A percentile compares a stretch with the other conserved stretches of the same genome.
These are phyloP conservation scores for Blastomyces gilchristii DNA, from an alignment of 2,329 filamentous ascomycete genomes.

Conservation along the genomic window DNA sequence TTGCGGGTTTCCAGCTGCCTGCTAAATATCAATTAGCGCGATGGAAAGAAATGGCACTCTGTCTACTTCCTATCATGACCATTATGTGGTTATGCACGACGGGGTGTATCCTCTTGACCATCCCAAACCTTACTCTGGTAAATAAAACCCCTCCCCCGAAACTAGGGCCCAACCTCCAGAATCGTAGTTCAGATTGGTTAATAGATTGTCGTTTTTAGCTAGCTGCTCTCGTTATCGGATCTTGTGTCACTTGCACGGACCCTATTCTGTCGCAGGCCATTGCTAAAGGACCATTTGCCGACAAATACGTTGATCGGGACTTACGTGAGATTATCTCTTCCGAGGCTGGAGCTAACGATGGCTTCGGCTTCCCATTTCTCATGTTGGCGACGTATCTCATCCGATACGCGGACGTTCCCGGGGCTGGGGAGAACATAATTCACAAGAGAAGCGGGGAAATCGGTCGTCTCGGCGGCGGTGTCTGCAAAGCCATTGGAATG, in stretches of 20 bases:
- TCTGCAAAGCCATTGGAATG: slow-evolving; percentile 43
- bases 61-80: slow-evolving; percentile 51
- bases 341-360: slow-evolving; percentile 53
- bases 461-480: slow-evolving; percentile 44
- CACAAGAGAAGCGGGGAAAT: slow-evolving; percentile 27
- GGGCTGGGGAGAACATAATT: slow-evolving; percentile 15
- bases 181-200: not conserved
- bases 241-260: slow-evolving; percentile 53
- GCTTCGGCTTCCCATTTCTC: slow-evolving; percentile 53
- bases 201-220: slow-evolving; percentile 24
- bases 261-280: slow-evolving; percentile 53
- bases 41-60: slow-evolving; percentile 46
- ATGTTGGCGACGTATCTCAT: slow-evolving; percentile 50
- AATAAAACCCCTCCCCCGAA: slow-evolving; percentile 12
- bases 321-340: slow-evolving; percentile 53
- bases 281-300: slow-evolving; percentile 53
- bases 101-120: slow-evolving; percentile 44
- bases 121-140: slow-evolving; percentile 44
- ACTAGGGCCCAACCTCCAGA: not conserved
- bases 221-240: slow-evolving; percentile 47
- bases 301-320: slow-evolving; percentile 49
- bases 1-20: slow-evolving; percentile 53
- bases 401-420: slow-evolving; percentile 39
- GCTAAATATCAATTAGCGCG: slow-evolving; percentile 43
- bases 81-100: slow-evolving; percentile 53